Conservation (phyloP, 805 yeast genomes). For the Teunomyces cretensis region DNA sequence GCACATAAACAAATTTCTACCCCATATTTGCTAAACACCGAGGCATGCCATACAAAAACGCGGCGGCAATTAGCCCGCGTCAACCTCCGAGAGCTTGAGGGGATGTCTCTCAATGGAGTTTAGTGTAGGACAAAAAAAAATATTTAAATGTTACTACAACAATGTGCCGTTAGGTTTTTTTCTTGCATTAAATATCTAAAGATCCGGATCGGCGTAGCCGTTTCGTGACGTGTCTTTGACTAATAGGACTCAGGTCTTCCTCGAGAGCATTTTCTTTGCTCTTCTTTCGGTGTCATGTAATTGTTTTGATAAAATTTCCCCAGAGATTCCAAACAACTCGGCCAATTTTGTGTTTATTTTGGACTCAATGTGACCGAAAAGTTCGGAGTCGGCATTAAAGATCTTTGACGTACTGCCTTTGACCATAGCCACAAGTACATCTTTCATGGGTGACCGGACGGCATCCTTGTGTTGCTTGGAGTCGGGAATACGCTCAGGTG, state of each 20-base stretch:
- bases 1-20: not conserved
- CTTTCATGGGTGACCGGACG: not conserved
- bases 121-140: not conserved
- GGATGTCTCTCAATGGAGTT: not conserved
- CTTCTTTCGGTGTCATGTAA: not conserved
- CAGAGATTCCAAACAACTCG: not conserved
- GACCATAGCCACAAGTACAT: not conserved
- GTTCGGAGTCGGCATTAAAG: not conserved
- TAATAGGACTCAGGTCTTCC: no score
- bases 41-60: not conserved
- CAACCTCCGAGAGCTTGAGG: not conserved
- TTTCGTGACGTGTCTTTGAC: no score
- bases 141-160: not conserved
- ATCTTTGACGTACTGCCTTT: not conserved
- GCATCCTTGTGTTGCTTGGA: not conserved
- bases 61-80: not conserved
- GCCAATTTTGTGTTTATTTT: not conserved
- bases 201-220: no score
- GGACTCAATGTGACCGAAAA: not conserved
- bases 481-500: not conserved
- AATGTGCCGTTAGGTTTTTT: not conserved
- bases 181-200: no score
- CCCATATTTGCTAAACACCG: not conserved
- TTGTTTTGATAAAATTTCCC: not conserved
- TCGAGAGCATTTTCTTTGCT: not conserved